Percentiles rank a stretch among this genome's conserved stretches.
Evolutionary conservation across 2,329 filamentous ascomycete genomes (phyloP).

Genomic region (Venturiaceae sp.): DNA sequence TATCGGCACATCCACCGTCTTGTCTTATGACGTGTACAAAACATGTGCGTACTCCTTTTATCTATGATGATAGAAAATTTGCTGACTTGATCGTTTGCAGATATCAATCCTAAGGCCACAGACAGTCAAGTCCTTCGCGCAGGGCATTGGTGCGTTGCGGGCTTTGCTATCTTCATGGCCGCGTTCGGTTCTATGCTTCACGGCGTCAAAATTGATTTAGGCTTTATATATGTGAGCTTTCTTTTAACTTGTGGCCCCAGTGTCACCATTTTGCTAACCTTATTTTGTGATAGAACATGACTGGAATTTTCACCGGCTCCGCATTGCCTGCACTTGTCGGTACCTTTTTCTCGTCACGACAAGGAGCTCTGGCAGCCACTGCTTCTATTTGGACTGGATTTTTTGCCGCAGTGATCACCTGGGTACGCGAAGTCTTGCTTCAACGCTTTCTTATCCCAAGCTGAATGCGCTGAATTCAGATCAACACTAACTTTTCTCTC

Average conservation of each 20-base stretch:
- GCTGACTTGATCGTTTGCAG: slow-evolving; percentile 14
- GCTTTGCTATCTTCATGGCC: slow-evolving; percentile 23
- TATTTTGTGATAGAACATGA: slow-evolving; percentile 28
- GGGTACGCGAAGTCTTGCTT: no score
- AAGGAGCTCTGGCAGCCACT: background rate
- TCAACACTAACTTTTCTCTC: background rate
- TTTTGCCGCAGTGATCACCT: slow-evolving; percentile 1
- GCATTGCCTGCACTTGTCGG: background rate
- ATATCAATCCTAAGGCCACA: slow-evolving; percentile 23
- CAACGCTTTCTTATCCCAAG: no score
- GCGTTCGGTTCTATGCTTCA: slow-evolving; percentile 14
- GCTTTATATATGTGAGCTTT: slow-evolving; percentile 9
- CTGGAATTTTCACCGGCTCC: slow-evolving; percentile 19
- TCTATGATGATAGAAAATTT: background rate
- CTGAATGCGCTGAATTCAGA: no score
- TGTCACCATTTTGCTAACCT: slow-evolving; percentile 12
- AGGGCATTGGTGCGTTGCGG: slow-evolving; percentile 23
- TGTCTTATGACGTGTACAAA: slow-evolving; percentile 32
- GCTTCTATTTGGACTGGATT: slow-evolving; percentile 4
- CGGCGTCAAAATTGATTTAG: slow-evolving; percentile 18
- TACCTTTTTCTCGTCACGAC: slow-evolving; percentile 1
- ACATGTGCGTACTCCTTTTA: slow-evolving; percentile 13
- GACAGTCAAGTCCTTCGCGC: slow-evolving; percentile 21
- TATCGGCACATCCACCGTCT: slow-evolving; percentile 29
- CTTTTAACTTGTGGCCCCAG: no score